These are phyloP conservation scores for Puccinia brachypodii DNA, from an alignment of 1,284 basidiomycete species.

Conservation along the genomic window DNA sequence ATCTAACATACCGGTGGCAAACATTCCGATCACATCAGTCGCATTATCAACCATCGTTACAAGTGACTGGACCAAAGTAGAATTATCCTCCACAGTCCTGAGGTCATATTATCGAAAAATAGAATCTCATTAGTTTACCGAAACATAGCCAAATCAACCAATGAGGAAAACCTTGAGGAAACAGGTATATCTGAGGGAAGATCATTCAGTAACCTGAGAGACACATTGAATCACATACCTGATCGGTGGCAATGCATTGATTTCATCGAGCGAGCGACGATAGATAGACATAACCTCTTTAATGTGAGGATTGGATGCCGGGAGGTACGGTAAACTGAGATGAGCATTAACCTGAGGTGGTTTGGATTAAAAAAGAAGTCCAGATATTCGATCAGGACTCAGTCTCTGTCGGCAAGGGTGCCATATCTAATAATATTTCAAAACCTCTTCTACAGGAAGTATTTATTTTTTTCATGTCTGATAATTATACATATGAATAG, in stretches of 20 bases:
- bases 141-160: neutral
- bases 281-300: conserved; percentile 37
- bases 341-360: conserved; percentile 64
- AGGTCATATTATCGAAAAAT: neutral
- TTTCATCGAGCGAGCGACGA: conserved; percentile 8
- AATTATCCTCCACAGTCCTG: conserved; percentile 28
- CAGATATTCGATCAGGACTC: conserved; percentile 75
- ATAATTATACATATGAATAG: conserved; percentile 9
- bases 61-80: neutral
- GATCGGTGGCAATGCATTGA: conserved; percentile 23
- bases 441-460: conserved; percentile 77
- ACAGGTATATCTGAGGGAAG: neutral
- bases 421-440: too few relatives aligned
- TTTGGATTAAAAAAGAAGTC: conserved; percentile 88
- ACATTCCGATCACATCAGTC: conserved; percentile 36
- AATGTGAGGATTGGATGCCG: conserved; percentile 46
- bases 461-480: too few relatives aligned
- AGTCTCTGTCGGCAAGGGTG: conserved; percentile 91
- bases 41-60: conserved; percentile 40
- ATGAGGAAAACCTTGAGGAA: neutral
- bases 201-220: neutral
- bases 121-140: neutral
- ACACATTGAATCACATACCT: neutral
- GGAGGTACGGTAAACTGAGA: conserved; percentile 31
- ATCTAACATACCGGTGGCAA: conserved; percentile 30